Base-by-base conservation (phyloP, 768 basidiomycete species). In the Xerocomellus intermedius region DNA sequence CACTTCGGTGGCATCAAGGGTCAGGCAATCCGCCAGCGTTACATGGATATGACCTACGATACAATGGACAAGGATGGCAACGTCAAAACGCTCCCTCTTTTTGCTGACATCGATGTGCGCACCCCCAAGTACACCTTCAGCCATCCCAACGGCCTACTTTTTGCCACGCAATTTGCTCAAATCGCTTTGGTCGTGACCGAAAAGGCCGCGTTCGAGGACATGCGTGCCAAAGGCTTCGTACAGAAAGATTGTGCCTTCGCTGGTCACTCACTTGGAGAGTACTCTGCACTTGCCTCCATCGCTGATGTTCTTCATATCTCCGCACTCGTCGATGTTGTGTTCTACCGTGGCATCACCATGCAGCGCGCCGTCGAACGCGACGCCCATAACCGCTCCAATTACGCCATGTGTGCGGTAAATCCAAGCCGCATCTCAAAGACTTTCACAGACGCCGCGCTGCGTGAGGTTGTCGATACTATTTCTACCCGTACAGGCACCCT, bases 341-440 rank as follows among this genome's bases (percentile, higher is more conserved):
- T 99, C 82, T 99, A 98, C 74, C 93, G 97, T 70, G 97, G 97
- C 64, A 95, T 99, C 68, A 99, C 97, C 35, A 99, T 98, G 97
- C 97, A 98, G 68, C 93, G 97, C 22, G 97, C 97, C 26, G 97
- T 99, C 54, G 94, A 97, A 73, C 92, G 97, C 32, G 97, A 99
- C 68, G 79, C 87, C 2, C 78, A 90, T 54, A 95, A 95, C 66
- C 84, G 97, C 36, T 96, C 93, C 24, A 94, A 95, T 69, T 99
- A 98, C 64, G 95, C 94, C 9, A 98, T 99, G 97, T 95, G 94
- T 72, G 96, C 97, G n/a, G 91, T 97, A 63, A 98, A 99, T 72
- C 96, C 96, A 4, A 88, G 92, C 63, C 89, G 96, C 52, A 91
- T 99, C 58, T 92, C 93, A 33, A 88, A 87, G 70, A 87, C 91